These are phyloP conservation scores for Psilocybe cubensis DNA, from an alignment of 768 basidiomycete species.

Conservation along the genomic window DNA sequence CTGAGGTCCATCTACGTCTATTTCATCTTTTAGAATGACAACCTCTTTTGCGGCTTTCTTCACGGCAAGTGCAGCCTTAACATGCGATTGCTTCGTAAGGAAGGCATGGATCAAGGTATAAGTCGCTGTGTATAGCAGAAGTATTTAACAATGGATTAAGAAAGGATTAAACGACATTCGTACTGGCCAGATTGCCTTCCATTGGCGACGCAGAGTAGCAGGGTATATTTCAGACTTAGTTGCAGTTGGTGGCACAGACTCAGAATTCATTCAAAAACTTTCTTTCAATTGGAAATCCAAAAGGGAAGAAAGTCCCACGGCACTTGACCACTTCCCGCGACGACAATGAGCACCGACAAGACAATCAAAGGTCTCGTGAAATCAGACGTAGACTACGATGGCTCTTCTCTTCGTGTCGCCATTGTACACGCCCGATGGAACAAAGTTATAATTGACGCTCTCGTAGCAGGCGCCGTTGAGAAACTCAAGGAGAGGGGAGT, in stretches of 20 bases:
- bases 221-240: constrained; percentile 11
- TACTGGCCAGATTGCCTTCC: constrained; percentile 61
- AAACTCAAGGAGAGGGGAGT: constrained; percentile 89
- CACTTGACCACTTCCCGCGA: constrained; percentile 25
- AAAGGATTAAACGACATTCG: constrained; percentile 18
- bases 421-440: constrained; percentile 99
- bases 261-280: constrained; percentile 11
- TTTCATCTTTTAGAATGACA: constrained; percentile 61
- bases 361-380: constrained; percentile 81
- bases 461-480: constrained; percentile 76
- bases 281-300: constrained; percentile 23
- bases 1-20: constrained; percentile 49
- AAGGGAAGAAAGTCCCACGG: constrained; percentile 37
- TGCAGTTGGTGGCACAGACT: not conserved
- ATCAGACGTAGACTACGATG: constrained; percentile 69
- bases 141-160: constrained; percentile 8
- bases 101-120: constrained; percentile 81
- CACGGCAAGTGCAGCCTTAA: constrained; percentile 72
- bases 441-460: constrained; percentile 79
- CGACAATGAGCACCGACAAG: constrained; percentile 42
- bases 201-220: constrained; percentile 27
- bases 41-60: constrained; percentile 72
- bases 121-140: constrained; percentile 49
- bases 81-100: constrained; percentile 64
- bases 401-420: constrained; percentile 79